A percentile compares a stretch with the other conserved stretches of the same genome.
phyloP scores from a whole-genome alignment of 2,329 filamentous ascomycete genomes.

The Diaporthe citri region DNA sequence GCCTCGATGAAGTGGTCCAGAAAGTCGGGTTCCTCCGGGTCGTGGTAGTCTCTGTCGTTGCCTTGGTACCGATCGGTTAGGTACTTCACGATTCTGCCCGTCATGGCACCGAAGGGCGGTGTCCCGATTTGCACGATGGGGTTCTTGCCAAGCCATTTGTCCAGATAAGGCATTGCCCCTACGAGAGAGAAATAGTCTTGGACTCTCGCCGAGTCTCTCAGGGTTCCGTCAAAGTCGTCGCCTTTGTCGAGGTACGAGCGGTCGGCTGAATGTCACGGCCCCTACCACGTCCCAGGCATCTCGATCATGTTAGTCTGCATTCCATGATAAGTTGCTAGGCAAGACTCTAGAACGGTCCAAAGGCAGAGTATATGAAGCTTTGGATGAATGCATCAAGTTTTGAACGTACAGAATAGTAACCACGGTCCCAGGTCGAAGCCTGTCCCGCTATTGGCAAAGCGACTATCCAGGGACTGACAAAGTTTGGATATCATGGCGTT shows the following conservation, averaged over 20 bases:
- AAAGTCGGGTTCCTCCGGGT: constrained; percentile 50
- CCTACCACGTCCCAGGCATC: constrained; percentile 57
- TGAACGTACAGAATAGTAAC: constrained; percentile 5
- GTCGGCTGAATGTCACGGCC: constrained; percentile 54
- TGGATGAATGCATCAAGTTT: background rate
- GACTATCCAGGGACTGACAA: constrained; percentile 46
- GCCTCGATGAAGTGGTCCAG: constrained; percentile 57
- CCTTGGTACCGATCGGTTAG: constrained; percentile 47
- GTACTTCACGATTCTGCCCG: constrained; percentile 47
- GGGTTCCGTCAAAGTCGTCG: constrained; percentile 53
- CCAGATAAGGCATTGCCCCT: constrained; percentile 50
- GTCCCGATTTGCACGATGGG: constrained; percentile 51
- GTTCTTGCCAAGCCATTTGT: constrained; percentile 55
- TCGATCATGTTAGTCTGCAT: background rate
- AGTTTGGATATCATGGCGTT: constrained; percentile 50
- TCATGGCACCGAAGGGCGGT: constrained; percentile 48
- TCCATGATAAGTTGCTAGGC: background rate
- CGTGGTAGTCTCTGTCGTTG: constrained; percentile 46
- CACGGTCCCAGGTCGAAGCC: constrained; percentile 31
- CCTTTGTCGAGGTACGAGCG: constrained; percentile 56
- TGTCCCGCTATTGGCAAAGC: constrained; percentile 45
- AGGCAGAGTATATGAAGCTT: rapidly evolving
- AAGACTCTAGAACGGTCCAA: too few species aligned
- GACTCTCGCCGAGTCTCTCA: constrained; percentile 46
- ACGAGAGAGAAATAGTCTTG: constrained; percentile 49